Evolutionary conservation across 2,329 filamentous ascomycete genomes (phyloP).

Genomic region (Endothia cerciana): DNA sequence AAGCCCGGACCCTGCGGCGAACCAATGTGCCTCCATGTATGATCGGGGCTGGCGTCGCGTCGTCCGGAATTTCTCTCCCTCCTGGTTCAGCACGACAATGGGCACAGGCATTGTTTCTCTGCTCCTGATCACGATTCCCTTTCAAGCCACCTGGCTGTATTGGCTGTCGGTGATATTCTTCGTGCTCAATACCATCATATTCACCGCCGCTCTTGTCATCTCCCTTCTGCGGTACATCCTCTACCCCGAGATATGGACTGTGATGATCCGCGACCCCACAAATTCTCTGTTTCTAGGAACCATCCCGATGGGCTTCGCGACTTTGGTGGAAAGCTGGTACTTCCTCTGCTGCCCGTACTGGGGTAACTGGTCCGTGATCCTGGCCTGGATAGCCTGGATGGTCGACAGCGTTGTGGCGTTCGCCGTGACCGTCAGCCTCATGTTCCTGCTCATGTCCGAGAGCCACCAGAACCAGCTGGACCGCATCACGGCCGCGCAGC

Average conservation of each 20-base stretch:
- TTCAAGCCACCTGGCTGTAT: constrained; percentile 54
- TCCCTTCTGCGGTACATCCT: constrained; percentile 60
- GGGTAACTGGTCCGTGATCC: constrained; percentile 34
- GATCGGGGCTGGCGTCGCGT: constrained; percentile 40
- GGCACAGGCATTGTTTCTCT: constrained; percentile 67
- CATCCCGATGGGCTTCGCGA: constrained; percentile 66
- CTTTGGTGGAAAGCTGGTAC: constrained; percentile 19
- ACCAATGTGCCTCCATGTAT: constrained; percentile 25
- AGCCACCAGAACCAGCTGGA: constrained; percentile 21
- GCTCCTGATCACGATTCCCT: constrained; percentile 61
- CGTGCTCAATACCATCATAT: constrained; percentile 58
- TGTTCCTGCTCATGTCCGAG: constrained; percentile 18
- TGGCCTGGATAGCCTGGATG: constrained; percentile 32
- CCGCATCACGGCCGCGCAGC: constrained; percentile 37
- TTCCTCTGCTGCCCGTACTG: constrained; percentile 16
- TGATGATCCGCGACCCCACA: constrained; percentile 64
- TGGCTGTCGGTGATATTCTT: constrained; percentile 62
- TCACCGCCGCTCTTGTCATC: constrained; percentile 52
- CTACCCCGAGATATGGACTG: constrained; percentile 63
- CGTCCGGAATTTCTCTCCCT: constrained; percentile 50
- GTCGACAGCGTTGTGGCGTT: constrained; percentile 15
- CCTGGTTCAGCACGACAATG: constrained; percentile 60
- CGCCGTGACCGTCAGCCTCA: constrained; percentile 16
- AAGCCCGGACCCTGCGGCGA: neutral
- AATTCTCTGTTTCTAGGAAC: constrained; percentile 68